A percentile compares a stretch with the other conserved stretches of the same genome.
phyloP scores from a whole-genome alignment of 2,329 filamentous ascomycete species.

The Cordyceps fumosorosea region DNA sequence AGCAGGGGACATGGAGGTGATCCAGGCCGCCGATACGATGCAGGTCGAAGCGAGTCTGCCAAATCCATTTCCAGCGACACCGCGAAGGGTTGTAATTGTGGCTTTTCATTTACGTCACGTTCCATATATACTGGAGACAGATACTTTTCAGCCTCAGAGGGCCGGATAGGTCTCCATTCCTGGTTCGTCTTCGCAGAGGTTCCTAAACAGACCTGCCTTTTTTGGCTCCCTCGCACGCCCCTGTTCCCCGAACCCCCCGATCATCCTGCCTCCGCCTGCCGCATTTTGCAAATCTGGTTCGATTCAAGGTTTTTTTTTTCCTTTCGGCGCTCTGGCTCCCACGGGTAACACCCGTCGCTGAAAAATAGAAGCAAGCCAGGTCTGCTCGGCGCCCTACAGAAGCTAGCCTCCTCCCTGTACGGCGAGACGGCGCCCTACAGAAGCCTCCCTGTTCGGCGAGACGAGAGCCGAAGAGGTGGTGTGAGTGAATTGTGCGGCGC shows the following conservation, averaged over 20 bases:
- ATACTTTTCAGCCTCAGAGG: slow-evolving; percentile 5
- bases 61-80: not conserved
- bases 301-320: not conserved
- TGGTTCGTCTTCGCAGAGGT: not conserved
- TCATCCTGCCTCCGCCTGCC: not conserved
- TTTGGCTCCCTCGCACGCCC: not conserved
- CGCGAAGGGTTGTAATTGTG: slow-evolving; percentile 1
- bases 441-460: not conserved
- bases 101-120: slow-evolving; percentile 9
- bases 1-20: not conserved
- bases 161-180: not conserved
- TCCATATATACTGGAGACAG: slow-evolving; percentile 5
- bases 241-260: not conserved
- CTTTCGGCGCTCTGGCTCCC: not conserved
- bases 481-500: not conserved
- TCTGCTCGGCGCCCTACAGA: not conserved
- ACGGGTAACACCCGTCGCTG: not conserved
- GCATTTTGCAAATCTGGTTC: not conserved
- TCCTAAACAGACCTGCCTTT: not conserved
- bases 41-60: not conserved
- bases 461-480: slow-evolving; percentile 6
- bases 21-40: not conserved
- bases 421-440: not conserved
- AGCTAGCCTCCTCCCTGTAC: not conserved
- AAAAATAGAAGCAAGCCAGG: slow-evolving; percentile 4